A percentile compares a stretch with the other conserved stretches of the same genome.
These are phyloP conservation scores for Kalmusia sp. DNA, from an alignment of 2,329 filamentous ascomycete species.

Conservation along the genomic window DNA sequence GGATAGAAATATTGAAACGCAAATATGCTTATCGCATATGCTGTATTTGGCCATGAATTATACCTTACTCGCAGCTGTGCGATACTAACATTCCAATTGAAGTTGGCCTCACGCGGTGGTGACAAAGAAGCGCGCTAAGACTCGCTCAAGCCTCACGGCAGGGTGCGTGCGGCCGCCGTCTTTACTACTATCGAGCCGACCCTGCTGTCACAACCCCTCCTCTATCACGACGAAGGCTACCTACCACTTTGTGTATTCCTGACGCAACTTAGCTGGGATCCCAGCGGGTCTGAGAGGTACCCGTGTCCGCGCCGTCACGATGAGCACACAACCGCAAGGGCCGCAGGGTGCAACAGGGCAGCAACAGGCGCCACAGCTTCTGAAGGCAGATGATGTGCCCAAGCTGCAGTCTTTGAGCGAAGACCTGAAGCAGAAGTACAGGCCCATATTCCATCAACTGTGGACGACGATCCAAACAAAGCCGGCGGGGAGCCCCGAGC, in stretches of 20 bases:
- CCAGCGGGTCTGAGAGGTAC: not conserved
- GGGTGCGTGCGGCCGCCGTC: not conserved
- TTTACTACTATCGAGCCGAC: conserved; percentile 1
- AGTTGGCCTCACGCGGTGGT: not conserved
- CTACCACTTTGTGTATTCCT: not conserved
- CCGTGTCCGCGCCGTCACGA: conserved; percentile 22
- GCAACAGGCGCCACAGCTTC: conserved; percentile 28
- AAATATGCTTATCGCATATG: no score
- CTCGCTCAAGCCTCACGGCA: conserved; percentile 1
- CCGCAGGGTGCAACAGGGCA: conserved; percentile 26
- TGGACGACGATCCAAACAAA: conserved; percentile 61
- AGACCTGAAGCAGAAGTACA: conserved; percentile 63
- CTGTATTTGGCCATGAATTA: no score
- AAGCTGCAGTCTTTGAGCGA: conserved; percentile 54
- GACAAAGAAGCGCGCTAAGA: conserved; percentile 2
- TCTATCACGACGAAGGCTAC: not conserved
- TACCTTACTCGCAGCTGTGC: no score
- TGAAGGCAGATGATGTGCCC: conserved; percentile 44
- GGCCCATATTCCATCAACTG: conserved; percentile 59
- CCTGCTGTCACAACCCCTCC: not conserved
- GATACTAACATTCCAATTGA: no score
- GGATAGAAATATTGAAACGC: no score
- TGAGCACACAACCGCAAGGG: conserved; percentile 43
- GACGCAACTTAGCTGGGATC: not conserved
- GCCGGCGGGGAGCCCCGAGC: conserved; percentile 57